Evolutionary conservation across 2,329 filamentous ascomycete genomes (phyloP).

Genomic region (Biscogniauxia sp.): DNA sequence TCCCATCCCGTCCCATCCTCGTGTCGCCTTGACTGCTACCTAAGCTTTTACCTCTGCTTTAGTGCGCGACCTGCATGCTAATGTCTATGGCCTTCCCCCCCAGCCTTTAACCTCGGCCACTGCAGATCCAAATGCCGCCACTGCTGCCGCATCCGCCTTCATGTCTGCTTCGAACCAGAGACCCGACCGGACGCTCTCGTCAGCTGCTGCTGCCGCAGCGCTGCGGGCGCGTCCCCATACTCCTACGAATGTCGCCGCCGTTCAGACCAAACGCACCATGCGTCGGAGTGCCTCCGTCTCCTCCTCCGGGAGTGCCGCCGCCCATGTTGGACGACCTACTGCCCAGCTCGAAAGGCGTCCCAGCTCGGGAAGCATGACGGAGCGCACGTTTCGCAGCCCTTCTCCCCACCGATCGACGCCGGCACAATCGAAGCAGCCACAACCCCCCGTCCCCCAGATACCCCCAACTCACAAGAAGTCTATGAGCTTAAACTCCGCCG

Average conservation of each 20-base stretch:
- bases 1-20: background rate
- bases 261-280: slow-evolving; percentile 83
- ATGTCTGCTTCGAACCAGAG: slow-evolving; percentile 57
- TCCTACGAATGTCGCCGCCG: slow-evolving; percentile 75
- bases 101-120: slow-evolving; percentile 64
- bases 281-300: slow-evolving; percentile 71
- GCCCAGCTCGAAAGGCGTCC: slow-evolving; percentile 59
- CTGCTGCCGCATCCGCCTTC: slow-evolving; percentile 80
- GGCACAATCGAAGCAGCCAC: slow-evolving; percentile 40
- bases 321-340: slow-evolving; percentile 36
- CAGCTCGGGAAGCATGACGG: slow-evolving; percentile 81
- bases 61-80: slow-evolving; percentile 9
- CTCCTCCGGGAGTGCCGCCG: slow-evolving; percentile 54
- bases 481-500: slow-evolving; percentile 40
- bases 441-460: slow-evolving; percentile 74
- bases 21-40: background rate
- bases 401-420: slow-evolving; percentile 55
- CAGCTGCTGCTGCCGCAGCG: slow-evolving; percentile 82
- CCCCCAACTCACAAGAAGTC: slow-evolving; percentile 43
- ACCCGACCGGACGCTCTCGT: slow-evolving; percentile 67
- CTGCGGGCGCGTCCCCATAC: slow-evolving; percentile 74
- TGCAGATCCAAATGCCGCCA: slow-evolving; percentile 70
- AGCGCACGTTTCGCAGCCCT: slow-evolving; percentile 80
- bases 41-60: slow-evolving; percentile 15
- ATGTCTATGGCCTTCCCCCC: slow-evolving; percentile 13